These are phyloP conservation scores for Dothiorella sarmentorum DNA, from an alignment of 2,329 filamentous ascomycete species.

Conservation along the genomic window DNA sequence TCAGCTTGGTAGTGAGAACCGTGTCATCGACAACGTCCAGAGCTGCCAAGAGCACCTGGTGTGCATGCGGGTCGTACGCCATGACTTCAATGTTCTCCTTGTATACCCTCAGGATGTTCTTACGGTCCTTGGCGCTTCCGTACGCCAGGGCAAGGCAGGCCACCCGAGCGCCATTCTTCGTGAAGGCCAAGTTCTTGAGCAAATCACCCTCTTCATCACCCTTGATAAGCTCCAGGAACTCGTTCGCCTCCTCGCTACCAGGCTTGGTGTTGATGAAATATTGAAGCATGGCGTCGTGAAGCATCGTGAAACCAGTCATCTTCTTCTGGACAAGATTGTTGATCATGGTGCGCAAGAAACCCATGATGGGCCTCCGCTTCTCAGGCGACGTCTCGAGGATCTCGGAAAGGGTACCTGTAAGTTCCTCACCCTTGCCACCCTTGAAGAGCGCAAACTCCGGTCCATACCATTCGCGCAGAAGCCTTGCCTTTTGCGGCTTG, in stretches of 20 bases:
- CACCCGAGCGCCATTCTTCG: conserved; percentile 78
- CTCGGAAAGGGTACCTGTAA: conserved; percentile 65
- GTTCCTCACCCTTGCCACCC: conserved; percentile 48
- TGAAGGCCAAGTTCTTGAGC: conserved; percentile 94
- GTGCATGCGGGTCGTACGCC: conserved; percentile 74
- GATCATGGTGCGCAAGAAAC: conserved; percentile 78
- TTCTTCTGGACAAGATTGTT: conserved; percentile 95
- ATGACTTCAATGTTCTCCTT: conserved; percentile 85
- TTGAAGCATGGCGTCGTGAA: conserved; percentile 97
- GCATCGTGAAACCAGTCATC: conserved; percentile 92
- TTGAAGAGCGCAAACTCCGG: conserved; percentile 85
- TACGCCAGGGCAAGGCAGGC: conserved; percentile 79
- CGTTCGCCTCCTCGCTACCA: conserved; percentile 75
- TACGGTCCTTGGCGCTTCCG: conserved; percentile 87
- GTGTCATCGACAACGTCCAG: conserved; percentile 95
- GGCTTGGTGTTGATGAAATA: conserved; percentile 80
- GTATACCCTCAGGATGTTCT: conserved; percentile 81
- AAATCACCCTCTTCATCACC: conserved; percentile 76
- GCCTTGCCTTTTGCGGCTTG: conserved; percentile 75
- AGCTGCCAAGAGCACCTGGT: conserved; percentile 76
- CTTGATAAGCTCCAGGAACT: conserved; percentile 87
- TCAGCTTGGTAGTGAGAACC: conserved; percentile 76
- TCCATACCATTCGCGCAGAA: conserved; percentile 95
- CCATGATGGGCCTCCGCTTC: conserved; percentile 84
- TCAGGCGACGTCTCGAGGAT: conserved; percentile 76